Evolutionary conservation across 106 monocot genomes (phyloP).

Genomic region (Gastrodia elata): DNA sequence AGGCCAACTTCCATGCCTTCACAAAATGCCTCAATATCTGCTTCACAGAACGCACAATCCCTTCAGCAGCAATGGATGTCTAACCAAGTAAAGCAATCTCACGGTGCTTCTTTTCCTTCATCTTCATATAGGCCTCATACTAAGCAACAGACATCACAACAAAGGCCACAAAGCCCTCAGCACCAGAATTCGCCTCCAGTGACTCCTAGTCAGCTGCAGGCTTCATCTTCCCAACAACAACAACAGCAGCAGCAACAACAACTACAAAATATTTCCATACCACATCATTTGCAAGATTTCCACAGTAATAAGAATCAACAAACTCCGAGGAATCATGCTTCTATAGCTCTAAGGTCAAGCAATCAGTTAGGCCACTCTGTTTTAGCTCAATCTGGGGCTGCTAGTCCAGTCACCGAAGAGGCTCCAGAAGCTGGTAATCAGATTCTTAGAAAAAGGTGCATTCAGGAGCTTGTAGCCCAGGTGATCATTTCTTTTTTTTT

Average conservation of each 20-base stretch:
- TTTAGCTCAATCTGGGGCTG: slow-evolving; percentile 15
- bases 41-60: slow-evolving; percentile 37
- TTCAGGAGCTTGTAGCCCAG: slow-evolving; percentile 68
- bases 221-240: slow-evolving; percentile 16
- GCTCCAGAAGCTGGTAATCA: slow-evolving; percentile 33
- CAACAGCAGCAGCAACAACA: slow-evolving; percentile 13
- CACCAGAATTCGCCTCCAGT: slow-evolving; percentile 17
- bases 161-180: slow-evolving; percentile 36
- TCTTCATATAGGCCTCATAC: slow-evolving; percentile 41
- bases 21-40: slow-evolving; percentile 15
- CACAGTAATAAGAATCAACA: slow-evolving; percentile 24
- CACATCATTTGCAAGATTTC: slow-evolving; percentile 22
- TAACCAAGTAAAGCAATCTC: slow-evolving; percentile 37
- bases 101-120: slow-evolving; percentile 26
- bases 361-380: slow-evolving; percentile 17
- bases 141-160: slow-evolving; percentile 40
- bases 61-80: slow-evolving; percentile 44
- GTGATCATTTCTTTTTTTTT: slow-evolving; percentile 20
- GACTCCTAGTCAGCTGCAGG: slow-evolving; percentile 14
- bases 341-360: slow-evolving; percentile 24
- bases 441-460: slow-evolving; percentile 65
- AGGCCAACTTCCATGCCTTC: slow-evolving; percentile 34
- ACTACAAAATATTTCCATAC: slow-evolving; percentile 17
- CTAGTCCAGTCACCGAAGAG: slow-evolving; percentile 19
- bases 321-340: slow-evolving; percentile 21